A percentile compares a stretch with the other conserved stretches of the same genome.
Conservation (phyloP, 2,329 filamentous ascomycete genomes). For the Diaporthe citriasiana region DNA sequence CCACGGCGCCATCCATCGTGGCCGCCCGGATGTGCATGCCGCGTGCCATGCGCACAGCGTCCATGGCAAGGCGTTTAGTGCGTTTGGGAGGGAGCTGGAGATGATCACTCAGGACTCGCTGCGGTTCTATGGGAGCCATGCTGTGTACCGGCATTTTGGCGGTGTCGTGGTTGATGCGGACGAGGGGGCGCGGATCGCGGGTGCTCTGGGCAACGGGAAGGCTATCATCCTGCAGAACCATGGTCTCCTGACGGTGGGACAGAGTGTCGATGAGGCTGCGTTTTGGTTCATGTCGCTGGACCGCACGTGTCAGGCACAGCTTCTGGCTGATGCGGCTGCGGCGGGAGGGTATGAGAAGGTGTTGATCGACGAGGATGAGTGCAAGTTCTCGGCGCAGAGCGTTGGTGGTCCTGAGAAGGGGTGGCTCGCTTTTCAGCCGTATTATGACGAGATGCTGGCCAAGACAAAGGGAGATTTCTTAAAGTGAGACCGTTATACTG, state of each 20-base stretch:
- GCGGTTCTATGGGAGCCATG: constrained; percentile 75
- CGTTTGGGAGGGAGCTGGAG: constrained; percentile 73
- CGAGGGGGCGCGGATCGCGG: constrained; percentile 75
- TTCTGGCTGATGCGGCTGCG: constrained; percentile 71
- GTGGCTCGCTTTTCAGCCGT: constrained; percentile 66
- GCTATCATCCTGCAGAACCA: constrained; percentile 78
- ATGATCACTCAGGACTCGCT: constrained; percentile 78
- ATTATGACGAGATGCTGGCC: constrained; percentile 66
- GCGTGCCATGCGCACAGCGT: constrained; percentile 77
- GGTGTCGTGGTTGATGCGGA: constrained; percentile 69
- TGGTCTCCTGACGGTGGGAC: constrained; percentile 77
- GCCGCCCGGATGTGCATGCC: constrained; percentile 74
- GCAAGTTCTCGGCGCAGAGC: constrained; percentile 47
- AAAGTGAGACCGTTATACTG: constrained; percentile 44
- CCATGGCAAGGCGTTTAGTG: constrained; percentile 76
- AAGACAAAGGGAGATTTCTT: constrained; percentile 65
- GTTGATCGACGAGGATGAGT: constrained; percentile 54
- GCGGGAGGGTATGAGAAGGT: constrained; percentile 53
- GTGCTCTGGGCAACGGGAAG: constrained; percentile 71
- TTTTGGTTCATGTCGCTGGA: constrained; percentile 79
- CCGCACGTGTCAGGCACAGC: constrained; percentile 74
- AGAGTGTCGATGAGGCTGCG: constrained; percentile 80
- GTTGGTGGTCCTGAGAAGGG: constrained; percentile 64
- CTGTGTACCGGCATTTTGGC: constrained; percentile 71
- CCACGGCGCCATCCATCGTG: constrained; percentile 76